These are phyloP conservation scores for Aspergillus campestris DNA, from an alignment of 495 filamentous ascomycete genomes.

Conservation along the genomic window DNA sequence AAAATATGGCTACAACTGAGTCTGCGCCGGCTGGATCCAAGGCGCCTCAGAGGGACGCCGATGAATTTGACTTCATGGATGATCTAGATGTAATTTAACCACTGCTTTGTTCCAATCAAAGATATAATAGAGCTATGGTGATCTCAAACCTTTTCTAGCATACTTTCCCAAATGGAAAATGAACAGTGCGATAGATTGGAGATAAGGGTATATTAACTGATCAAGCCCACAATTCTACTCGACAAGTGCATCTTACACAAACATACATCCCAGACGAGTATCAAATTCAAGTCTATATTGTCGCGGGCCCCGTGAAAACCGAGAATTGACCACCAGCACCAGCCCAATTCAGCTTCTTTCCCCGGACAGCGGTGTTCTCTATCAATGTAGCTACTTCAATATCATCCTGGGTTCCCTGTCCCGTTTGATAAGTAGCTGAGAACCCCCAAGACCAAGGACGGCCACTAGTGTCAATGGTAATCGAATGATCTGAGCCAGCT, in stretches of 20 bases:
- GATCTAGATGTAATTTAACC: slow-evolving; percentile 10
- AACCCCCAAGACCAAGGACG: slow-evolving; percentile 57
- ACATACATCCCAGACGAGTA: neutral
- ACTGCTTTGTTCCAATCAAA: no score
- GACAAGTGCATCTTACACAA: neutral
- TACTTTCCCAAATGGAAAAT: no score
- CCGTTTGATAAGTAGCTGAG: slow-evolving; percentile 54
- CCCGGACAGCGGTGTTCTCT: slow-evolving; percentile 50
- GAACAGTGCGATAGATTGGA: no score
- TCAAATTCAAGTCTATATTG: slow-evolving; percentile 3
- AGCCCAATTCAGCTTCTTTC: slow-evolving; percentile 47
- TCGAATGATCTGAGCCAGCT: slow-evolving; percentile 49
- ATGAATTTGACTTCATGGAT: slow-evolving; percentile 29
- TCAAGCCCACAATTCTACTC: neutral
- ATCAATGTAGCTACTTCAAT: slow-evolving; percentile 49
- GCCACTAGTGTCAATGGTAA: slow-evolving; percentile 49
- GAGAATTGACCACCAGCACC: slow-evolving; percentile 58
- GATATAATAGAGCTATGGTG: no score
- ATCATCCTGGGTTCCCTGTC: slow-evolving; percentile 49
- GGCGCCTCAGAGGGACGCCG: neutral
- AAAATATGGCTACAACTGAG: neutral
- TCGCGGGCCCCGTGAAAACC: slow-evolving; percentile 30
- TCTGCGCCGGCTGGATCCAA: neutral
- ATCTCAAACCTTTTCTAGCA: no score
- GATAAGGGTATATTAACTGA: no score